Conservation (phyloP, 805 yeast species). For the Yamadazyma olivae region DNA sequence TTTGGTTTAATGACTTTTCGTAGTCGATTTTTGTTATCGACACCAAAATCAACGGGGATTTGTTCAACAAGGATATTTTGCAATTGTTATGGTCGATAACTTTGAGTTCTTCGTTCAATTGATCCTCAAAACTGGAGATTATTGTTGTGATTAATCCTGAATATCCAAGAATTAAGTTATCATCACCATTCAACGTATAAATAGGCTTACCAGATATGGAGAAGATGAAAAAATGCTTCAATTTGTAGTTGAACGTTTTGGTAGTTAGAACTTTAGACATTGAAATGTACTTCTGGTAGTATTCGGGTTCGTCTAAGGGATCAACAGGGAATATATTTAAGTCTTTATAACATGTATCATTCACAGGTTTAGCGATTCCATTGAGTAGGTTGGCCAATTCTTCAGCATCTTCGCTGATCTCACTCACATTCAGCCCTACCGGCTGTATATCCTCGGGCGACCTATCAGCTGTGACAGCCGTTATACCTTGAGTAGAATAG, state of each 20-base stretch:
- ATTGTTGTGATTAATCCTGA: conserved; percentile 82
- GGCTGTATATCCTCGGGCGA: neutral
- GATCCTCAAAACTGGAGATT: conserved; percentile 61
- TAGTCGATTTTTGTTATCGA: conserved; percentile 55
- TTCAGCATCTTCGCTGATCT: conserved; percentile 14
- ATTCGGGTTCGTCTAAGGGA: conserved; percentile 1
- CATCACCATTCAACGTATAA: conserved; percentile 72
- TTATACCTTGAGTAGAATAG: conserved; percentile 1
- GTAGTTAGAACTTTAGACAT: conserved; percentile 14
- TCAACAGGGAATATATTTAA: conserved; percentile 5
- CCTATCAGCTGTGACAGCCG: conserved; percentile 3
- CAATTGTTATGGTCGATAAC: conserved; percentile 49
- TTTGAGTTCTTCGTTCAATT: conserved; percentile 36
- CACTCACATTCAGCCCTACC: neutral
- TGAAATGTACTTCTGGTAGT: conserved; percentile 15
- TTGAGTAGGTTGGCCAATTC: conserved; percentile 21
- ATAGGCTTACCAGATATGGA: conserved; percentile 89
- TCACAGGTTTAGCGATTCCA: conserved; percentile 19
- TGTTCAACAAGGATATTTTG: conserved; percentile 56
- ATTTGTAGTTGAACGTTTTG: conserved; percentile 24
- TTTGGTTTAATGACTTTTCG: conserved; percentile 31
- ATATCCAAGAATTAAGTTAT: conserved; percentile 62
- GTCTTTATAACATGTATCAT: neutral
- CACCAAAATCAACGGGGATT: conserved; percentile 68
- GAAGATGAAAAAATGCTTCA: conserved; percentile 74